Evolutionary conservation across 1,284 basidiomycete genomes (phyloP).

Genomic region (Malassezia japonica): DNA sequence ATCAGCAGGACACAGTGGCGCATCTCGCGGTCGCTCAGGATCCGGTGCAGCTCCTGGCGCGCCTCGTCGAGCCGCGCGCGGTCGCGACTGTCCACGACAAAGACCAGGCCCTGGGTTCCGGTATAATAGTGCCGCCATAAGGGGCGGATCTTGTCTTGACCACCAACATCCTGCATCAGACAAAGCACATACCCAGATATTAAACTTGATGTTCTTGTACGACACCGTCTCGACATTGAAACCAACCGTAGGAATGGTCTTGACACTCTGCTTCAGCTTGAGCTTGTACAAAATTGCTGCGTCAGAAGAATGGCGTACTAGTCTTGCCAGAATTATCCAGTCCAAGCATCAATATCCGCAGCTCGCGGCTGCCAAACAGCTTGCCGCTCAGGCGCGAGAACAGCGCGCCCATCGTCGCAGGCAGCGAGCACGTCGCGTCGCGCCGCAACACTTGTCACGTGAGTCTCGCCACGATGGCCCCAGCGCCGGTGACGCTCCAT

Average conservation of each 20-base stretch:
- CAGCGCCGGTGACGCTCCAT: conserved; percentile 29
- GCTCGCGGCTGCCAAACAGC: conserved; percentile 98
- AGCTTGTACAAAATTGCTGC: conserved; percentile 94
- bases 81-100: conserved; percentile 67
- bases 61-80: conserved; percentile 92
- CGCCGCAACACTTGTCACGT: background rate
- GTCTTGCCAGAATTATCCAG: conserved; percentile 78
- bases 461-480: background rate
- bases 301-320: conserved; percentile 24
- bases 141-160: conserved; percentile 52
- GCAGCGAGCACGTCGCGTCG: background rate
- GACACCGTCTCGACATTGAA: conserved; percentile 52
- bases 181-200: conserved; percentile 26
- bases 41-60: conserved; percentile 87
- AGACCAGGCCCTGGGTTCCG: conserved; percentile 57
- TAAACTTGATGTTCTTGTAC: conserved; percentile 51
- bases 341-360: conserved; percentile 75
- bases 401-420: conserved; percentile 33
- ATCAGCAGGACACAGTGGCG: conserved; percentile 91
- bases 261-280: conserved; percentile 98
- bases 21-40: conserved; percentile 96
- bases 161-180: conserved; percentile 50
- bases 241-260: conserved; percentile 90
- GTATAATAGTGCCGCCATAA: conserved; percentile 89
- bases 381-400: conserved; percentile 65